Evolutionary conservation across 768 basidiomycete genomes (phyloP), one percentile per base, ranked within the genome.

Genomic region (Pleurotus salmoneostramineus): DNA sequence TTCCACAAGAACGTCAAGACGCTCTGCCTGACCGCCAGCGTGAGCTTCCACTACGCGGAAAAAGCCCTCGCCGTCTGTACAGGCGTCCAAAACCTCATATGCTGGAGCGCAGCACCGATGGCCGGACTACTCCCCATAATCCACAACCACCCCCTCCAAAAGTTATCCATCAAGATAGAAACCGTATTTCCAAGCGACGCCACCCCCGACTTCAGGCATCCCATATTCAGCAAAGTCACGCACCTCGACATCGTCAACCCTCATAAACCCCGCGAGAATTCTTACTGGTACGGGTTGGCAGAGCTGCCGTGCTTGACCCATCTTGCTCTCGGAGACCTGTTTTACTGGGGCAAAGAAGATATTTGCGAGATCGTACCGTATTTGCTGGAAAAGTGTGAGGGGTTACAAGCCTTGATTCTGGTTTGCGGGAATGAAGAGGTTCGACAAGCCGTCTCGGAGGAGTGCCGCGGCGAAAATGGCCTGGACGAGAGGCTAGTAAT

Each of bases 21-120:
- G 48, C 67, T 79, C 5, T 77, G 76, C 59, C 58, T 79, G 56
- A 70, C 74, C 3, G 66, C 69, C 2, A 69, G 69, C 11, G 69
- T 75, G 37, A 52, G 56, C n/a, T 61, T 65, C 33, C 31, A 36
- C n/a, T 60, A 71, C 54, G 71, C 73, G 12, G 63, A 60, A 42
- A 63, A 57, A n/a, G 70, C 77, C 45, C 64, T 77, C 11, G 59
- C 61, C 12, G 65, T 67, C 15, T 79, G 77, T 62, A 73, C 67
- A 2, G 72, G 74, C 14, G 70, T 74, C 45, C 61, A 65, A 35
- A 69, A 69, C 46, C 66, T 79, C 21, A 74, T 72, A 5, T 71
- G 74, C 46, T 77, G 75, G 75, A 69, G 55, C 58, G 70, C 37
- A 58, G 59, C 34, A 57, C 62, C 56, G 57, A 62, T 46, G 64